These are phyloP conservation scores for Cyclotella baltica DNA, from an alignment of 108 stramenopile genomes.

Conservation along the genomic window DNA sequence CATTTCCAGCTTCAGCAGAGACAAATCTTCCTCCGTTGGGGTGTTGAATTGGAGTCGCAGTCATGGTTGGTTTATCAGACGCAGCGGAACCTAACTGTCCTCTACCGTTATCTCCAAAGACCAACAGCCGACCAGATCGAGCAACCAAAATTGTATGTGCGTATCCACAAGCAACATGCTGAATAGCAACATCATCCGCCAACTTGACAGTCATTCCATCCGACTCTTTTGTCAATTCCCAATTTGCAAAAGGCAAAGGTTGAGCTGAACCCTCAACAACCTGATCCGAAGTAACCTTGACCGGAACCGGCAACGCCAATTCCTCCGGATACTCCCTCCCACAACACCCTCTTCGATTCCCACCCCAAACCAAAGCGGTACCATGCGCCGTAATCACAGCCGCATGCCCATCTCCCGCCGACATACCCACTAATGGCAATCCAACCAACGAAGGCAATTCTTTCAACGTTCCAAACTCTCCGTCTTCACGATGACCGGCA, in stretches of 20 bases:
- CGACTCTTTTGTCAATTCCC: constrained; percentile 43
- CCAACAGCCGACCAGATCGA: constrained; percentile 64
- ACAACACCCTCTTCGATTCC: constrained; percentile 66
- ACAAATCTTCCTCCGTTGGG: constrained; percentile 57
- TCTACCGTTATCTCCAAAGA: constrained; percentile 66
- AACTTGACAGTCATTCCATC: constrained; percentile 26
- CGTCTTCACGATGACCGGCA: constrained; percentile 46
- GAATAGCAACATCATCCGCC: constrained; percentile 65
- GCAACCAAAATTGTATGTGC: constrained; percentile 68
- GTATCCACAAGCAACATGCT: constrained; percentile 74
- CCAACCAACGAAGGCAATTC: constrained; percentile 62
- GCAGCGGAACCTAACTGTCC: constrained; percentile 62
- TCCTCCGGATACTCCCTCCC: constrained; percentile 64
- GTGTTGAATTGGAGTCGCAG: constrained; percentile 46
- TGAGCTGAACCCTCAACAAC: not conserved
- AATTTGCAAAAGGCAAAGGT: constrained; percentile 48
- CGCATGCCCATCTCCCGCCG: constrained; percentile 71
- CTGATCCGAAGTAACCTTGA: constrained; percentile 37
- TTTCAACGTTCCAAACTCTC: constrained; percentile 46
- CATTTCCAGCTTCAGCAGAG: constrained; percentile 62
- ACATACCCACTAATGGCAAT: constrained; percentile 64
- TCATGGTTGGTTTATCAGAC: constrained; percentile 9
- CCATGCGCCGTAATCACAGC: constrained; percentile 80
- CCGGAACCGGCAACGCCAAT: constrained; percentile 61
- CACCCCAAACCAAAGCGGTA: constrained; percentile 76